Conservation (phyloP, 2,329 filamentous ascomycete genomes). For the Paecilomyces sp. region DNA sequence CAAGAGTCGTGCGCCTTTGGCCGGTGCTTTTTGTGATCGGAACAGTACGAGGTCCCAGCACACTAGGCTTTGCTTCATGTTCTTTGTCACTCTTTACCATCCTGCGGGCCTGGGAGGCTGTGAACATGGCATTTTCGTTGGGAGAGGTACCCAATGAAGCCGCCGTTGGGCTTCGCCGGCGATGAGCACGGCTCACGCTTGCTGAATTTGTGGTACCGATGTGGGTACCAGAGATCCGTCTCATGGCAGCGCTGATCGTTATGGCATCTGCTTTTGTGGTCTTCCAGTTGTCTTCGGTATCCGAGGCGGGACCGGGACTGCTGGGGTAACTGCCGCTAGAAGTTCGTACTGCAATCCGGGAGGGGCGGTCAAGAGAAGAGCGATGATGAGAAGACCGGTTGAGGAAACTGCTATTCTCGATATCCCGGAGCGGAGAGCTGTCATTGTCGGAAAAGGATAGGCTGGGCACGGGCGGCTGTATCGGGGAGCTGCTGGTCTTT, state of each 20-base stretch:
- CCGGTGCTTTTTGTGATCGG: conserved; percentile 50
- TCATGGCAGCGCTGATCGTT: conserved; percentile 50
- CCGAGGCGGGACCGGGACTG: conserved; percentile 29
- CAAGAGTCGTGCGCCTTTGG: conserved; percentile 35
- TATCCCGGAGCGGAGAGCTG: conserved; percentile 47
- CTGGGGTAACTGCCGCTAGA: conserved; percentile 28
- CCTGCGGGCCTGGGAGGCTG: conserved; percentile 57
- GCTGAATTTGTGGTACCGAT: conserved; percentile 31
- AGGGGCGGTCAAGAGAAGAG: conserved; percentile 18
- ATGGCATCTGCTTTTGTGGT: conserved; percentile 44
- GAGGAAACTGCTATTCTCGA: conserved; percentile 43
- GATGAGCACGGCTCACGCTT: conserved; percentile 38
- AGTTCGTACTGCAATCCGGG: conserved; percentile 31
- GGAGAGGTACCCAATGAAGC: conserved; percentile 46
- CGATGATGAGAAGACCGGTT: conserved; percentile 41
- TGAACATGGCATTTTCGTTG: conserved; percentile 55
- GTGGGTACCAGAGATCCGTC: conserved; percentile 43
- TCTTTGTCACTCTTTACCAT: conserved; percentile 59
- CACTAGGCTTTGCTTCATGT: conserved; percentile 47
- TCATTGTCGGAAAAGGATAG: conserved; percentile 55
- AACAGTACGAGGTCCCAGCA: conserved; percentile 55
- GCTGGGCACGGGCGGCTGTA: conserved; percentile 52
- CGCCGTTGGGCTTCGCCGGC: conserved; percentile 50
- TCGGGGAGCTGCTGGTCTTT: conserved; percentile 58
- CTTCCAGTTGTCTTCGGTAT: conserved; percentile 44